Base-by-base conservation (phyloP, 208 protist genomes). In the Willaertia magna region DNA sequence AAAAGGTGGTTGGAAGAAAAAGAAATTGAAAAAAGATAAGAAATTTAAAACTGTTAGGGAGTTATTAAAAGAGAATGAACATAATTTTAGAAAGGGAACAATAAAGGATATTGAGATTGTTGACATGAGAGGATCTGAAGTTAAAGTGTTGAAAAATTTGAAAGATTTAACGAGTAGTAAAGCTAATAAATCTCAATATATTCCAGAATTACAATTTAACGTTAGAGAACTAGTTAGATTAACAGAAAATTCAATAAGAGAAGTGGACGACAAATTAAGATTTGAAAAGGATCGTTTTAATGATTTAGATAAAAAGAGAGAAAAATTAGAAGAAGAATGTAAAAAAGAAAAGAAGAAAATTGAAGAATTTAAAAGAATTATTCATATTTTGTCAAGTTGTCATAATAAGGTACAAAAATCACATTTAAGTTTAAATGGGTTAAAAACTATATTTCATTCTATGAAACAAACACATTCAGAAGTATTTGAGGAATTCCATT, bases 141-240 rank as follows among this genome's bases (percentile, higher is more conserved):
- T 30, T 47, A 14, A 20, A 30, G 74, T 79, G 11, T 7, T 79
- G 12, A 30, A 9, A 26, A 79, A 39, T 26, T 47, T 47, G 30
- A 47, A 22, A 18, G 74, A 79, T 2, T 34, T 79, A 2, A 12
- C 12, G 4, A 16, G 16, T 46, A 39, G 44, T 43, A 1, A n/a
- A 47, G 20, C 18, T 30, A 55, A 39, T 7, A 11, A 11, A 39
- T 83, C 78, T 12, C 52, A 22, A 49, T 26, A 30, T 14, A 20
- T 83, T 39, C 78, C 78, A 16, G 78, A 83, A 26, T 26, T 83
- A 20, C 78, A 83, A 55, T 83, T 42, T n/a, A 83, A 83, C 55
- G 43, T 83, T 26, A 30, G 42, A 7, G n/a, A 83, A 55, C 34
- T 83, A 14, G n/a, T 83, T 4, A 43, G 26, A 4, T 14, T 49